Evolutionary conservation across 2,329 filamentous ascomycete species (phyloP).

Genomic region (Diaporthe sp.): DNA sequence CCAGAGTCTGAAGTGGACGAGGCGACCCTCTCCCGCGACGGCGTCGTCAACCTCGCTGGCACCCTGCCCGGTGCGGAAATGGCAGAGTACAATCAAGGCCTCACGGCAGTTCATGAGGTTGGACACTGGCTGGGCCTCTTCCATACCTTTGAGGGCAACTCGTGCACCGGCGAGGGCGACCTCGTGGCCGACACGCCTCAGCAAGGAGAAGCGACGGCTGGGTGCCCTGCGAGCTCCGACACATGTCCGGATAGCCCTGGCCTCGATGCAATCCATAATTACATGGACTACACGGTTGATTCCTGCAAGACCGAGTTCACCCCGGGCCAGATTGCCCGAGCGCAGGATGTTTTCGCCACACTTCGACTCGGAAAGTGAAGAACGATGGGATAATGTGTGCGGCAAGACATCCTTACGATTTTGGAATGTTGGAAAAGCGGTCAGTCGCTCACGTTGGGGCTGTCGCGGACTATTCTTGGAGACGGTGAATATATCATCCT

Average conservation of each 20-base stretch:
- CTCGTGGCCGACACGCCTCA: constrained; percentile 13
- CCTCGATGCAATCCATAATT: constrained; percentile 6
- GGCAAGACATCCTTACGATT: too few species aligned
- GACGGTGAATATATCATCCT: background rate
- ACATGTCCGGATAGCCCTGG: constrained; percentile 9
- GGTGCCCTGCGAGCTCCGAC: constrained; percentile 16
- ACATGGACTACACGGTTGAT: constrained; percentile 13
- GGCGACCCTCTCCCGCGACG: constrained; percentile 2
- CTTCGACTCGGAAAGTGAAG: constrained; percentile 1
- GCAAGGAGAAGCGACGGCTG: background rate
- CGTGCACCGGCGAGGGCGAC: constrained; percentile 10
- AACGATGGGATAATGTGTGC: background rate
- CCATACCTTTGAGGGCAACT: background rate
- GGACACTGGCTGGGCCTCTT: constrained; percentile 19
- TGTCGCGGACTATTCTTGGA: background rate
- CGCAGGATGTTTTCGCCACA: background rate
- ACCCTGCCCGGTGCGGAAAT: constrained; percentile 1
- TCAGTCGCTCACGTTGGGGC: background rate
- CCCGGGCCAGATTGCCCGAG: constrained; percentile 8
- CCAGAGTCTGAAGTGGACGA: constrained; percentile 12
- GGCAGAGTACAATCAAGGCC: background rate
- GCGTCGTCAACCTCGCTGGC: constrained; percentile 1
- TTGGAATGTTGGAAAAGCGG: background rate
- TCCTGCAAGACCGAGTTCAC: constrained; percentile 13
- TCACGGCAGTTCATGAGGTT: constrained; percentile 13